A percentile compares a stretch with the other conserved stretches of the same genome.
These are phyloP conservation scores for Aspergillus fijiensis DNA, from an alignment of 2,329 filamentous ascomycete species.

Conservation along the genomic window DNA sequence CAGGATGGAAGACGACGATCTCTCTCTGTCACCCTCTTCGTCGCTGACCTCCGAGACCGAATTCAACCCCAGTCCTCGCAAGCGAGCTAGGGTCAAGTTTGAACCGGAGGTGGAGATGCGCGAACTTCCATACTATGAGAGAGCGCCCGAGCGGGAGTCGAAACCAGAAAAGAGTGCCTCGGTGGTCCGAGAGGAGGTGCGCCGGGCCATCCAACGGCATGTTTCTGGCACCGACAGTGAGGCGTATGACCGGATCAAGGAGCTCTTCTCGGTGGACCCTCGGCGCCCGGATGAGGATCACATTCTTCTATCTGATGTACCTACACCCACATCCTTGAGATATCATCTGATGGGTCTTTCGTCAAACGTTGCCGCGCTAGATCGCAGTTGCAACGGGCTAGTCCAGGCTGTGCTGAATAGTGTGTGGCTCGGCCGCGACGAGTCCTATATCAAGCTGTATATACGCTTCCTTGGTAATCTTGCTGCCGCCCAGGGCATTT, in stretches of 20 bases:
- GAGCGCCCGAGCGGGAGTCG: conserved; percentile 34
- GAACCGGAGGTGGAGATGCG: conserved; percentile 39
- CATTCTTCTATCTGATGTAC: conserved; percentile 43
- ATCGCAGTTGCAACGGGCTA: conserved; percentile 57
- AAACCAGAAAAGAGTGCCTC: conserved; percentile 54
- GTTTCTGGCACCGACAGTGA: conserved; percentile 53
- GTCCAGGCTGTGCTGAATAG: conserved; percentile 59
- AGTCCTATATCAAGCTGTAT: conserved; percentile 58
- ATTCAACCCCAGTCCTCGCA: conserved; percentile 35
- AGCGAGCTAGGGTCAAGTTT: conserved; percentile 46
- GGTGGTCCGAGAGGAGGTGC: conserved; percentile 62
- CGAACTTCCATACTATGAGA: conserved; percentile 14
- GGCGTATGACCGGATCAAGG: conserved; percentile 57
- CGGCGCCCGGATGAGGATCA: conserved; percentile 39
- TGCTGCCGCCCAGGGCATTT: conserved; percentile 78
- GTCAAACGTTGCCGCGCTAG: conserved; percentile 56
- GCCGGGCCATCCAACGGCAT: conserved; percentile 57
- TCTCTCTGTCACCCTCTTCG: conserved; percentile 33
- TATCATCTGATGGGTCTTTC: conserved; percentile 61
- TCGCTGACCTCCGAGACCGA: conserved; percentile 31
- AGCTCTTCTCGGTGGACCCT: conserved; percentile 52
- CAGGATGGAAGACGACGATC: conserved; percentile 38
- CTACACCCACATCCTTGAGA: conserved; percentile 53
- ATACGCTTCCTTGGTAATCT: conserved; percentile 61
- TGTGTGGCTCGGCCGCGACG: conserved; percentile 62